phyloP scores from a whole-genome alignment of 352 stramenopile genomes.

The Thalassiosira ordinaria region DNA sequence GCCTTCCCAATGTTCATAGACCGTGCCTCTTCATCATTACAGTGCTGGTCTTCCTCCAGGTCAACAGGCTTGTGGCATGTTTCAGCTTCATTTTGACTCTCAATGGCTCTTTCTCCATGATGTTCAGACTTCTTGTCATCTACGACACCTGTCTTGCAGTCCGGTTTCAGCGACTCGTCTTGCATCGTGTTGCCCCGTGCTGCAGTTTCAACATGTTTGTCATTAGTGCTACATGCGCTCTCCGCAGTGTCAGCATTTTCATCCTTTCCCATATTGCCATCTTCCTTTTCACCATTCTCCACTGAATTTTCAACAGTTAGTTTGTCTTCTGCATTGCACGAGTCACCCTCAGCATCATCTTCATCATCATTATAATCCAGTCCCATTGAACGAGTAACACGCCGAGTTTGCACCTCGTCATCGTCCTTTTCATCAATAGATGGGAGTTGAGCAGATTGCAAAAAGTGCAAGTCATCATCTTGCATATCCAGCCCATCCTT shows the following conservation, averaged over 20 bases:
- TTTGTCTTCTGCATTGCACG: neutral
- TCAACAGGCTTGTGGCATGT: too few relatives aligned
- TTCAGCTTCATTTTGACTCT: too few relatives aligned
- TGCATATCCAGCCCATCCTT: conserved; percentile 37
- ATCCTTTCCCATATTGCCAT: neutral
- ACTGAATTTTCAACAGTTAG: neutral
- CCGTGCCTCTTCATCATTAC: too few relatives aligned
- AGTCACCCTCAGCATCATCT: neutral
- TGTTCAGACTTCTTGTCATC: neutral
- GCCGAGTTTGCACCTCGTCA: conserved; percentile 7
- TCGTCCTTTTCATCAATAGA: conserved; percentile 20
- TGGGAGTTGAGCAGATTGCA: conserved; percentile 16
- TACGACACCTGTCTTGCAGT: neutral
- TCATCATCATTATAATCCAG: neutral
- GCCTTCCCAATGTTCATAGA: too few relatives aligned
- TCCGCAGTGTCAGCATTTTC: too few relatives aligned
- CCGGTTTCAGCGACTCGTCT: neutral
- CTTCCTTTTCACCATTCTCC: conserved; percentile 5
- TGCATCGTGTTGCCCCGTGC: conserved; percentile 1
- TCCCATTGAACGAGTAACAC: conserved; percentile 27
- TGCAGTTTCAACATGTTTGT: too few relatives aligned
- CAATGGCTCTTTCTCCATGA: too few relatives aligned
- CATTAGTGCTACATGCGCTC: too few relatives aligned
- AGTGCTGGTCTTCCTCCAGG: too few relatives aligned
- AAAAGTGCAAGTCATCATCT: conserved; percentile 37